These are phyloP conservation scores for Psilocybe tampanensis DNA, from an alignment of 768 basidiomycete species.

Conservation along the genomic window DNA sequence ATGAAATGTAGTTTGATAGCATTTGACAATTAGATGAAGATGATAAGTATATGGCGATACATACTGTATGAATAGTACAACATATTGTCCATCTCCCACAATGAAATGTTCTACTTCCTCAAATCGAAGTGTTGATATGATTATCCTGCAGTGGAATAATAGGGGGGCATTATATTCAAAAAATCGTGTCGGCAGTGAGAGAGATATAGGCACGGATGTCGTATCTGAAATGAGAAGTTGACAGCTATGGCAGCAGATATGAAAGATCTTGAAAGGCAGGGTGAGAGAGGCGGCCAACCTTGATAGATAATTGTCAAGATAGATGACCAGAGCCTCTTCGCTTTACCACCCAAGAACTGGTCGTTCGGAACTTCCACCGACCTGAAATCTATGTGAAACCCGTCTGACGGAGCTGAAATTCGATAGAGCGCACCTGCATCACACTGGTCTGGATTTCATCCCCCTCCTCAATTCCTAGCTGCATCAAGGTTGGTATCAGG, in stretches of 20 bases:
- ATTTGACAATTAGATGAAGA: too few relatives aligned
- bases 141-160: too few relatives aligned
- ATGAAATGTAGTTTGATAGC: too few relatives aligned
- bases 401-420: neutral
- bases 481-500: neutral
- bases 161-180: too few relatives aligned
- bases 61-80: too few relatives aligned
- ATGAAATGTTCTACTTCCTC: too few relatives aligned
- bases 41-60: too few relatives aligned
- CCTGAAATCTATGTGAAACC: slow-evolving; percentile 1
- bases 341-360: slow-evolving; percentile 4
- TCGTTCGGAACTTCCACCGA: slow-evolving; percentile 2
- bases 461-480: slow-evolving; percentile 61
- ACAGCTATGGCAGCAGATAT: neutral
- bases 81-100: too few relatives aligned
- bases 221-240: too few relatives aligned
- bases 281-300: neutral
- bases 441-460: slow-evolving; percentile 60
- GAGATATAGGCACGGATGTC: too few relatives aligned
- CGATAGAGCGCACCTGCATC: slow-evolving; percentile 43
- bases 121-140: too few relatives aligned
- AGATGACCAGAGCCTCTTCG: neutral
- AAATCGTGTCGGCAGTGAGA: too few relatives aligned
- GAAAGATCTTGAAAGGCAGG: neutral
- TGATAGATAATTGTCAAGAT: neutral